Percentiles rank a stretch among this genome's conserved stretches.
Evolutionary conservation across 2,329 filamentous ascomycete genomes (phyloP).

Genomic region (Furcasterigmium sp.): DNA sequence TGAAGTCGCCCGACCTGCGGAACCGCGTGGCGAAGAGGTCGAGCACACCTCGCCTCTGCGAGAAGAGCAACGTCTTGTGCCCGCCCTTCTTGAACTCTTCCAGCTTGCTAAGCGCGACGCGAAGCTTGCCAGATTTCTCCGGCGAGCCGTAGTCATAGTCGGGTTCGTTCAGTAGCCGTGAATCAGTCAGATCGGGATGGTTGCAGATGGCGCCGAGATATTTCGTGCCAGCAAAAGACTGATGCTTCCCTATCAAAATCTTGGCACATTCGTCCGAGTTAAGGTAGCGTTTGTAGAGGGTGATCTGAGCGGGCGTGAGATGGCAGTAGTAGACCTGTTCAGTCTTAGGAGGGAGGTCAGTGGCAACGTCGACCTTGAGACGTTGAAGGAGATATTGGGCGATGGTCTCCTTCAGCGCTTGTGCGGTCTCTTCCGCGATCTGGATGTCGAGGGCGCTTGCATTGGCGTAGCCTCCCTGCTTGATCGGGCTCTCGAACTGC

Average conservation of each 20-base stretch:
- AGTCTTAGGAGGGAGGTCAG: slow-evolving; percentile 90
- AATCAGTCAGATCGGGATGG: slow-evolving; percentile 83
- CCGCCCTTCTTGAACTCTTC: slow-evolving; percentile 85
- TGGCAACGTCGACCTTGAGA: slow-evolving; percentile 88
- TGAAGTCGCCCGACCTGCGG: slow-evolving; percentile 58
- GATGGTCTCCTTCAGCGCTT: slow-evolving; percentile 89
- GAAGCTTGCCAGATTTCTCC: slow-evolving; percentile 88
- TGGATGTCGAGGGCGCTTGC: slow-evolving; percentile 91
- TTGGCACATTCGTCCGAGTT: slow-evolving; percentile 79
- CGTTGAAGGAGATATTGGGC: slow-evolving; percentile 89
- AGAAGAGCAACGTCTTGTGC: slow-evolving; percentile 90
- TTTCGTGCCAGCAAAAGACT: slow-evolving; percentile 86
- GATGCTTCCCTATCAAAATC: slow-evolving; percentile 68
- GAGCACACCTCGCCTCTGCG: slow-evolving; percentile 91
- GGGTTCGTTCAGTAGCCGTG: slow-evolving; percentile 43
- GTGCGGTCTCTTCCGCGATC: slow-evolving; percentile 89
- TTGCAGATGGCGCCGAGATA: slow-evolving; percentile 95
- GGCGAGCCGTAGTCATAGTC: slow-evolving; percentile 74
- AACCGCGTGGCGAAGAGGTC: slow-evolving; percentile 88
- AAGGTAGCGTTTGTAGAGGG: slow-evolving; percentile 77
- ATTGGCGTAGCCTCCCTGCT: slow-evolving; percentile 89
- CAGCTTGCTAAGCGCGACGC: slow-evolving; percentile 82
- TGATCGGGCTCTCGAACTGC: slow-evolving; percentile 92
- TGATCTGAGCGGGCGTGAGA: slow-evolving; percentile 71
- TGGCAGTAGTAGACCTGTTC: slow-evolving; percentile 97